Conservation (phyloP, 2,329 filamentous ascomycete species). For the Parafenestella ontariensis region DNA sequence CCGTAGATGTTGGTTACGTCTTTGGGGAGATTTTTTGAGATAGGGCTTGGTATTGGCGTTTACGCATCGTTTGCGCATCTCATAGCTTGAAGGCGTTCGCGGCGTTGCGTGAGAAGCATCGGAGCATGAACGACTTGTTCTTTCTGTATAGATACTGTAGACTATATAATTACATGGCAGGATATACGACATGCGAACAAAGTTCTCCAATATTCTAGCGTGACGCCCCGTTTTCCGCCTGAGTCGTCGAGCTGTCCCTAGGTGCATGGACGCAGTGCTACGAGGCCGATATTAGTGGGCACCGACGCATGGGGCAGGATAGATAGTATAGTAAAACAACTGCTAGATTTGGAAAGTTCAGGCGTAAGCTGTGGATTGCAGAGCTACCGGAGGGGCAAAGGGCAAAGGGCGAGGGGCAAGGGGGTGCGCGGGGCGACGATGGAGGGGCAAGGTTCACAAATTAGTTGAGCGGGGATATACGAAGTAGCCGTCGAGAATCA, state of each 20-base stretch:
- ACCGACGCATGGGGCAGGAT: not conserved
- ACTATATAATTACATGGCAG: slow-evolving; percentile 9
- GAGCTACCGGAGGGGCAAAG: slow-evolving; percentile 29
- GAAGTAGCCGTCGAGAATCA: not conserved
- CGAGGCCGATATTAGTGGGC: not conserved
- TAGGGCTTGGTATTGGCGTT: slow-evolving; percentile 1
- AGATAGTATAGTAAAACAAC: not conserved
- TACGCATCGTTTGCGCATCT: slow-evolving; percentile 7
- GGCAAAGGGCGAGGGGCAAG: slow-evolving; percentile 4
- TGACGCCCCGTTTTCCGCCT: not conserved
- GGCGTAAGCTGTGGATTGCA: slow-evolving; percentile 9
- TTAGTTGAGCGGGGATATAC: not conserved
- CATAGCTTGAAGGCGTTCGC: slow-evolving; percentile 4
- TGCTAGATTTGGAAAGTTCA: not conserved
- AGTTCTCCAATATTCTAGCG: not conserved
- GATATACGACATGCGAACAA: not conserved
- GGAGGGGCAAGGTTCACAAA: slow-evolving; percentile 6
- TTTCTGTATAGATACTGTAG: slow-evolving; percentile 11
- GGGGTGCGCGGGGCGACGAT: not conserved
- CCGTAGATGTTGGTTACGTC: slow-evolving; percentile 19
- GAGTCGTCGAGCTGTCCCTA: not conserved
- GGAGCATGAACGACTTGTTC: not conserved
- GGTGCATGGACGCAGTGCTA: not conserved
- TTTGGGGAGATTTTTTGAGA: not conserved
- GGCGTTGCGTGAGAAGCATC: slow-evolving; percentile 5